A percentile compares a stretch with the other conserved stretches of the same genome.
phyloP scores from a whole-genome alignment of 345 rosid species.

The Heritiera fomes region DNA sequence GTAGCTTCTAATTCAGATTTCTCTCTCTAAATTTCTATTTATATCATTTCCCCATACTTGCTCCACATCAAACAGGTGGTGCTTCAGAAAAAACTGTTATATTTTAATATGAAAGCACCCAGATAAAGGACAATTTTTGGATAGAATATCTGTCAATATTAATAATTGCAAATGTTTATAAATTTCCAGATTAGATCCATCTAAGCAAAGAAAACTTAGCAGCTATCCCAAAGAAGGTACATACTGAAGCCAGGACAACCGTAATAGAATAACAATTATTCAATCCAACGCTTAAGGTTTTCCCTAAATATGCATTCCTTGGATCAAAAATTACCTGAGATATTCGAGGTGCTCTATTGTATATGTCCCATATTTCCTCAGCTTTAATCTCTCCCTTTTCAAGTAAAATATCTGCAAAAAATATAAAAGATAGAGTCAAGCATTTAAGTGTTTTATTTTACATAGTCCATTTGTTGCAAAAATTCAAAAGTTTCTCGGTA shows the following conservation, averaged over 20 bases:
- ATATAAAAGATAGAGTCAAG: neutral
- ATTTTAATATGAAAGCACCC: neutral
- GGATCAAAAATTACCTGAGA: slow-evolving; percentile 57
- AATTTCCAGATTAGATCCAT: neutral
- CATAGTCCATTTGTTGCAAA: neutral
- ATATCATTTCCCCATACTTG: neutral
- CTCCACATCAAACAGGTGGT: neutral
- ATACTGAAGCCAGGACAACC: neutral
- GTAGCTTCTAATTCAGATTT: neutral
- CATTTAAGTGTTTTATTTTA: neutral
- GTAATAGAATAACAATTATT: neutral
- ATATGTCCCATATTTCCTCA: slow-evolving; percentile 80
- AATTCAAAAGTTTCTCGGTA: slow-evolving; percentile 1
- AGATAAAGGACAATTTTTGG: too few relatives aligned
- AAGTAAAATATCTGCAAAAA: slow-evolving; percentile 69
- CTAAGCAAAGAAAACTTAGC: neutral
- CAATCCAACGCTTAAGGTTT: neutral
- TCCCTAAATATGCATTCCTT: neutral
- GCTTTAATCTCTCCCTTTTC: slow-evolving; percentile 78
- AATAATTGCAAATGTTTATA: slow-evolving; percentile 1
- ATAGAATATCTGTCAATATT: neutral
- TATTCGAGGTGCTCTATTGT: slow-evolving; percentile 65
- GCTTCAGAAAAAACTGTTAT: neutral
- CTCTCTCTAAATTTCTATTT: neutral
- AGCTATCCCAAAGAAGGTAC: neutral